Conservation (phyloP, 2,329 filamentous ascomycete genomes). For the Scopulariopsis brevicaulis region DNA sequence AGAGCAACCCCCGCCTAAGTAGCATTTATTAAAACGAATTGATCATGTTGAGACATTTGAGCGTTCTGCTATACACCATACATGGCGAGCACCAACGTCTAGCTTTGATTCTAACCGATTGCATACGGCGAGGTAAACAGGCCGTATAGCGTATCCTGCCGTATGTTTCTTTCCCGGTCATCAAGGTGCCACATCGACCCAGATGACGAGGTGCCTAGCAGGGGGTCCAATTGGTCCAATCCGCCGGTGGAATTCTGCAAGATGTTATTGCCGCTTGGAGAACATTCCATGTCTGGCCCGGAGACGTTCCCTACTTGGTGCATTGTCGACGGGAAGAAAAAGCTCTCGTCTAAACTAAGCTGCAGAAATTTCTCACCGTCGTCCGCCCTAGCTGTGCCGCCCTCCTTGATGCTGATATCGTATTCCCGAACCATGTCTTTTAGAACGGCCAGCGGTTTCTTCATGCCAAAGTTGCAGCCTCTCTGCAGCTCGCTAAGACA, state of each 20-base stretch:
- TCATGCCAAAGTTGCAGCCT: constrained; percentile 23
- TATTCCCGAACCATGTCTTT: constrained; percentile 20
- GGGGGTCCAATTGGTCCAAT: neutral
- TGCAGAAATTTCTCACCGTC: neutral
- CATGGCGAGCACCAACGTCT: no score
- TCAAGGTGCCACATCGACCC: constrained; percentile 12
- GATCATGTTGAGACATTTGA: no score
- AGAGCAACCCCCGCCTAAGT: neutral
- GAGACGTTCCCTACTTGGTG: no score
- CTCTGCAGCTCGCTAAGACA: constrained; percentile 20
- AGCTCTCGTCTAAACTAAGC: constrained; percentile 17
- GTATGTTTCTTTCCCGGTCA: constrained; percentile 18
- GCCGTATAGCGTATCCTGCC: constrained; percentile 17
- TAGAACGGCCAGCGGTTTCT: constrained; percentile 20
- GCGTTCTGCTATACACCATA: no score
- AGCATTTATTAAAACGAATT: neutral
- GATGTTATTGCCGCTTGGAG: no score
- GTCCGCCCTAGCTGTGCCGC: constrained; percentile 8
- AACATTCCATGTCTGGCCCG: no score
- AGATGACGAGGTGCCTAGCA: neutral
- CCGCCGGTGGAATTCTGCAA: neutral
- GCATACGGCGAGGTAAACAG: constrained; percentile 17
- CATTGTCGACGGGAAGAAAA: constrained; percentile 11
- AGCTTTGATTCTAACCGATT: no score
- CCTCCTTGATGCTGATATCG: constrained; percentile 17